Percentiles rank a stretch among this genome's conserved stretches.
phyloP scores from a whole-genome alignment of 1,284 basidiomycete genomes.

The Phlebopus sp. region DNA sequence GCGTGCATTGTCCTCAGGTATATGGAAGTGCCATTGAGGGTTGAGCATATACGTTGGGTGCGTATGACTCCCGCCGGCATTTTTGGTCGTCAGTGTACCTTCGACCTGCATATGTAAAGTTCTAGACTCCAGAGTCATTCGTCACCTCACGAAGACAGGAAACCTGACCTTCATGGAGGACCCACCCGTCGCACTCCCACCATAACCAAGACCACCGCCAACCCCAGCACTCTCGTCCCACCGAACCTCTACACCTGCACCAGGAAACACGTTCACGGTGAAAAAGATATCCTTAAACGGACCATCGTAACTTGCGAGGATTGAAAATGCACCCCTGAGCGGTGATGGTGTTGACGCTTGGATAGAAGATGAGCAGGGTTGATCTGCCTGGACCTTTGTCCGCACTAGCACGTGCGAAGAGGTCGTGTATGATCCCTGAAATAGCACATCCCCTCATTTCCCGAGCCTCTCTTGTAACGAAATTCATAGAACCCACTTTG shows the following conservation, averaged over 20 bases:
- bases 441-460: constrained; percentile 3
- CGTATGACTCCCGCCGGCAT: constrained; percentile 81
- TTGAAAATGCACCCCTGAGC: constrained; percentile 43
- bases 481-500: constrained; percentile 31
- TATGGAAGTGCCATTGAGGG: constrained; percentile 77
- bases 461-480: not conserved
- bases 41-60: constrained; percentile 85
- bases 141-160: not conserved
- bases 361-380: not conserved
- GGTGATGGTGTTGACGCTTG: not conserved
- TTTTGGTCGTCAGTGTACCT: constrained; percentile 65
- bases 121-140: constrained; percentile 10
- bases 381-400: constrained; percentile 9
- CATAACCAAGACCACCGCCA: constrained; percentile 5
- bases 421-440: constrained; percentile 74
- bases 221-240: constrained; percentile 44
- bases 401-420: constrained; percentile 71
- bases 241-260: constrained; percentile 33
- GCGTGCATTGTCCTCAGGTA: constrained; percentile 35
- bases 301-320: constrained; percentile 69
- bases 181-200: not conserved
- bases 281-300: constrained; percentile 58
- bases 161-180: constrained; percentile 20
- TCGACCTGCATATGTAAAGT: constrained; percentile 44
- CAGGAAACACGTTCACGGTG: constrained; percentile 58